Evolutionary conservation across 176 grass and related monocot genomes (phyloP), one percentile per base, ranked within the genome.

Genomic region (Calamus simplicifolius): DNA sequence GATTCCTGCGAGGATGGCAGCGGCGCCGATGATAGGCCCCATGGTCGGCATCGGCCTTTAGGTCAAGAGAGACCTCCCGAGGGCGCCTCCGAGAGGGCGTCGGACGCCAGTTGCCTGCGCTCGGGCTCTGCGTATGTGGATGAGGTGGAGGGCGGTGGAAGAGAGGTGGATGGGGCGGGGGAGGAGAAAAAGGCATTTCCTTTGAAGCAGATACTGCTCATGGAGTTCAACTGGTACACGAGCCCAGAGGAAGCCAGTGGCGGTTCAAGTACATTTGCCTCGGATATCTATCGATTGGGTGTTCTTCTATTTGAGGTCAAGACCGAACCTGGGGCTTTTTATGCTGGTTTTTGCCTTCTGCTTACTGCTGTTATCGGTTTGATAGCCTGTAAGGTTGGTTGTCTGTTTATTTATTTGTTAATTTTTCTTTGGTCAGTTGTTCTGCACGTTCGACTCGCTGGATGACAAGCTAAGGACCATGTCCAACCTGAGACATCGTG

Each of bases 261-360:
- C 3, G 26, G 61, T 31, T 48, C 54, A 29, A 23, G 71, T 5
- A 85, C 87, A 29, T 98, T 98, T 53, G 81, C 94, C 18, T 92
- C 94, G n/a, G 94, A 98, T 67, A 80, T 98, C 12, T 98, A 98
- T 50, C 82, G 88, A 64, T 72, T 98, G 28, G 94, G 94, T 10
- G 94, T 98, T 56, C 79, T 98, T 49, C 51, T 98, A 57, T 98
- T 98, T 66, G 88, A 98, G 94, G 93, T 98, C 50, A 48, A 51
- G 12, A 19, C 56, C 52, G 48, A 10, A 51, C 50, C 12, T 56
- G 23, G 31, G 51, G 23, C 19, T 30, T 29, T 29, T 29, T 4
- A 14, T 43, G 35, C 35, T 43, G 2, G 35, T 73, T 43, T 43
- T 16, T 74, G 29, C 49, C 50, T 49, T 52, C 27, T 63, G 19